Base-by-base conservation (phyloP, 2,329 filamentous ascomycete species). In the Orbilia quercus region DNA sequence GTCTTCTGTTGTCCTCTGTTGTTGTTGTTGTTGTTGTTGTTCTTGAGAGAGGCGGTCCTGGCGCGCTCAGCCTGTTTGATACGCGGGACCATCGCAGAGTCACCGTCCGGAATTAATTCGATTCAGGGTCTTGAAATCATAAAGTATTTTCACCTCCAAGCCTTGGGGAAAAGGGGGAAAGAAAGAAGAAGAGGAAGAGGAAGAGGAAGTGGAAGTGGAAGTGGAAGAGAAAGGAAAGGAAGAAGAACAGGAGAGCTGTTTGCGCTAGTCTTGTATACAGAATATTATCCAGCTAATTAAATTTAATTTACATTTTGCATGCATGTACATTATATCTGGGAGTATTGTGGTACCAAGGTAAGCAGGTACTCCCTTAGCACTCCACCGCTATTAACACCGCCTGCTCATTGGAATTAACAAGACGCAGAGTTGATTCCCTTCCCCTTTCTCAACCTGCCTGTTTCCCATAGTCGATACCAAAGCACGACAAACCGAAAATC, bases 351-450 rank as follows among this genome's bases (percentile, higher is more conserved):
- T 34, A 34, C 54, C 59, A 20, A 64, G 55, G 48, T 55, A 50
- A 50, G 50, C 28, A 65, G 44, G 48, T 65, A 48, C 60, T 65
- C 34, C 60, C 50, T 65, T 55, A 55, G 50, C 45, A 53, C 25
- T 36, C 45, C 63, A 40, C 45, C 20, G 48, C 63, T 59, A 48
- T 40, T 50, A 16, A 51, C 54, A 57, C n/a, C 63, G 40, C 63
- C 34, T 28, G 7, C 25, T 18, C 38, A 20, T 22, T 25, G 11
- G 16, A 4, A 31, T 31, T 31, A 31, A 9, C 28, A 31, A 4
- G 28, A 31, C 4, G 28, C 7, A 20, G 22, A 44, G 28, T 53
- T 44, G 12, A 28, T 53, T 22, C 25, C 45, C 36, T 59, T 59
- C 54, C 53, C 53, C 54, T 59, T 59, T 55, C 53, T 45, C 45